Evolutionary conservation across 805 yeast genomes (phyloP).

Genomic region (Monosporozyma unispora): DNA sequence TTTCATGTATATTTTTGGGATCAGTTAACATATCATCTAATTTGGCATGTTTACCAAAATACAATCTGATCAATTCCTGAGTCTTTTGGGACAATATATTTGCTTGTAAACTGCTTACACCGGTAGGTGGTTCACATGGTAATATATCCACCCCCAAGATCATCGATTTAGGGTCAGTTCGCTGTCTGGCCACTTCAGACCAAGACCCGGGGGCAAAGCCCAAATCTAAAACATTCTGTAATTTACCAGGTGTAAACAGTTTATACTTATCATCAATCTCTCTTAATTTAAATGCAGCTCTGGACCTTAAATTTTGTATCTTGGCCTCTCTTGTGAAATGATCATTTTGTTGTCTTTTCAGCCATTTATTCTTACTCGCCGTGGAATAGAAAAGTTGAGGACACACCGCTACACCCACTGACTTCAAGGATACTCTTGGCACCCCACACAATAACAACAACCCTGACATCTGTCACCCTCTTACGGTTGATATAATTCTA

Average conservation of each 20-base stretch:
- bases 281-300: conserved; percentile 85
- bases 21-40: conserved; percentile 26
- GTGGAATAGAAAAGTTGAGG: neutral
- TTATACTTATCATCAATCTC: conserved; percentile 62
- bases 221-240: conserved; percentile 66
- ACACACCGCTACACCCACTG: neutral
- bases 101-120: conserved; percentile 77
- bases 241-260: conserved; percentile 39
- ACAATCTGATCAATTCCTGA: conserved; percentile 44
- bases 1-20: conserved; percentile 12
- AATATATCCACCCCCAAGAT: conserved; percentile 79
- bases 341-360: conserved; percentile 60
- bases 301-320: conserved; percentile 51
- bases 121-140: conserved; percentile 69
- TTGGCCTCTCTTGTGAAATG: conserved; percentile 59
- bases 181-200: conserved; percentile 71
- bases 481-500: too few relatives aligned
- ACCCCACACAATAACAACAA: neutral
- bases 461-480: neutral
- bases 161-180: conserved; percentile 41
- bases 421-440: neutral
- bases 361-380: conserved; percentile 44
- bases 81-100: conserved; percentile 66
- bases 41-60: conserved; percentile 33
- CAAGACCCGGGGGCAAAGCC: conserved; percentile 95